Evolutionary conservation across 371 early-diverging fungal genomes (phyloP).

Genomic region (Mortierella sp.): DNA sequence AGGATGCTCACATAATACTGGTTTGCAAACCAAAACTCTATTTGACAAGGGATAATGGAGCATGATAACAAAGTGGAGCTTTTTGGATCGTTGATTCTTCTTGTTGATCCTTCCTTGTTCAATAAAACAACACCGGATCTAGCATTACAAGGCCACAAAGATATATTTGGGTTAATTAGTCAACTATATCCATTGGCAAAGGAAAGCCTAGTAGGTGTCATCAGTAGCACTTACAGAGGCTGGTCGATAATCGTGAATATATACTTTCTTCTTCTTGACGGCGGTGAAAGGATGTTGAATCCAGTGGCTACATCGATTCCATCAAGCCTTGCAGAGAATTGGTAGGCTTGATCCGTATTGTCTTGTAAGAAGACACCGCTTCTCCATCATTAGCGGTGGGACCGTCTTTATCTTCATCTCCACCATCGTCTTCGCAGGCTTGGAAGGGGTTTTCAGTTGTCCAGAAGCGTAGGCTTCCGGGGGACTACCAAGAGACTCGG

Average conservation of each 20-base stretch:
- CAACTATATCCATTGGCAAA: slow-evolving; percentile 1
- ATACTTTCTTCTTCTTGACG: slow-evolving; percentile 15
- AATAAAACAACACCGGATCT: too few relatives aligned
- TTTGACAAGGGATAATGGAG: too few relatives aligned
- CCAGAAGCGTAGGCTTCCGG: slow-evolving; percentile 15
- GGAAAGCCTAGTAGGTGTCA: too few relatives aligned
- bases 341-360: slow-evolving; percentile 10
- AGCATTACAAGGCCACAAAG: too few relatives aligned
- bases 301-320: slow-evolving; percentile 16
- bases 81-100: too few relatives aligned
- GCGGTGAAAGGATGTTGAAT: slow-evolving; percentile 14
- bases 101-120: too few relatives aligned
- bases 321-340: slow-evolving; percentile 14
- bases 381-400: slow-evolving; percentile 8
- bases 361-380: slow-evolving; percentile 17
- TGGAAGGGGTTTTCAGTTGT: slow-evolving; percentile 13
- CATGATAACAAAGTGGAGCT: too few relatives aligned
- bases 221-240: too few relatives aligned
- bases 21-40: too few relatives aligned
- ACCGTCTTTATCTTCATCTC: slow-evolving; percentile 11
- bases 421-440: slow-evolving; percentile 9
- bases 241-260: too few relatives aligned
- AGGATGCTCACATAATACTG: background rate
- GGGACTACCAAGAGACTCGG: slow-evolving; percentile 24
- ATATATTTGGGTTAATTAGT: too few relatives aligned